phyloP scores from a whole-genome alignment of 2,329 filamentous ascomycete genomes.

The Zelopaecilomyces penicillatus region DNA sequence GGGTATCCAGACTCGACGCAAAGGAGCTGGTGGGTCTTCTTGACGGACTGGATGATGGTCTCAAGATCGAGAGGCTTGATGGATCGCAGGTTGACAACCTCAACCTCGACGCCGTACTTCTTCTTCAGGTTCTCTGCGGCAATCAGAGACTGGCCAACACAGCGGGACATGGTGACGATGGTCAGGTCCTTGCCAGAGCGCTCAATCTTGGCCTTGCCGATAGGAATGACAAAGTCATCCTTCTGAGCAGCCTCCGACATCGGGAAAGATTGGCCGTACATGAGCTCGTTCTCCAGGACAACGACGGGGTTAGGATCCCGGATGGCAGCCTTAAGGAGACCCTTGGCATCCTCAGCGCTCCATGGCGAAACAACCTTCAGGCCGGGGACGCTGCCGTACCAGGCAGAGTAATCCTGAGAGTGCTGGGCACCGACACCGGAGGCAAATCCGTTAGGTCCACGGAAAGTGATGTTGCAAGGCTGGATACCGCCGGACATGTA shows the following conservation, averaged over 20 bases:
- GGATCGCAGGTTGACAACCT: slow-evolving; percentile 97
- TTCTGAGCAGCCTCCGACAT: slow-evolving; percentile 96
- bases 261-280: slow-evolving; percentile 92
- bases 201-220: slow-evolving; percentile 99
- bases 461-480: slow-evolving; percentile 99
- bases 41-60: slow-evolving; percentile 90
- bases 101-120: slow-evolving; percentile 90
- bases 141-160: slow-evolving; percentile 81
- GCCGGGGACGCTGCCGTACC: slow-evolving; percentile 97
- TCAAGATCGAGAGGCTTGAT: slow-evolving; percentile 95
- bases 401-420: slow-evolving; percentile 96
- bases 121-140: slow-evolving; percentile 89
- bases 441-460: slow-evolving; percentile 96
- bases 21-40: slow-evolving; percentile 94
- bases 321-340: slow-evolving; percentile 93
- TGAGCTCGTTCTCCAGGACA: slow-evolving; percentile 77
- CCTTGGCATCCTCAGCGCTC: slow-evolving; percentile 97
- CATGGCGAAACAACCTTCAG: slow-evolving; percentile 95
- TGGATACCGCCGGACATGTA: slow-evolving; percentile 99
- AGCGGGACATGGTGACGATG: slow-evolving; percentile 89
- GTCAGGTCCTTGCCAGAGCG: slow-evolving; percentile 92
- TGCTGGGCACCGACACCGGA: slow-evolving; percentile 93
- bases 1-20: slow-evolving; percentile 94
- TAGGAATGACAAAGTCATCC: slow-evolving; percentile 92
- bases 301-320: slow-evolving; percentile 96